Evolutionary conservation across 1,284 basidiomycete species (phyloP).

Genomic region (Salmacisia buchloeana): DNA sequence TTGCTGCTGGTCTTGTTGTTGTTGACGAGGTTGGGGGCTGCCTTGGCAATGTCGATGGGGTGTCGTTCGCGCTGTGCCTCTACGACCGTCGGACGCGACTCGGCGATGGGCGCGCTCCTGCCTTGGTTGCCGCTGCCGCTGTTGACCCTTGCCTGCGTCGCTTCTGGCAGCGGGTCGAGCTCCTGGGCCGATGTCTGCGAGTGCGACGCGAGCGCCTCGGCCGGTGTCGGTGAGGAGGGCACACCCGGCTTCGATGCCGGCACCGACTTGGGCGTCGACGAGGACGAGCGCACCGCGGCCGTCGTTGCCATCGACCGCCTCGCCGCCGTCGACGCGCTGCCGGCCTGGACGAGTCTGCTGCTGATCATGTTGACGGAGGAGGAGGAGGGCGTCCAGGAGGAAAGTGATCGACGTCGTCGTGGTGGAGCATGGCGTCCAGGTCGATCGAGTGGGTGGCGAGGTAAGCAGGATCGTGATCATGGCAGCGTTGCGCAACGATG

Average conservation of each 20-base stretch:
- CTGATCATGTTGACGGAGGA: too few relatives aligned
- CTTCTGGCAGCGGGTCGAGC: background rate
- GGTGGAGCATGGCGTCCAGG: too few relatives aligned
- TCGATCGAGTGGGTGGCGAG: too few relatives aligned
- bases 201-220: background rate
- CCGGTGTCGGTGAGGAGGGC: background rate
- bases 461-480: too few relatives aligned
- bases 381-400: too few relatives aligned
- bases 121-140: background rate
- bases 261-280: background rate
- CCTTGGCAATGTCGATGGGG: background rate
- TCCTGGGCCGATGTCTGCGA: background rate
- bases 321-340: too few relatives aligned
- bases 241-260: background rate
- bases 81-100: background rate
- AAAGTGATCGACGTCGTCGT: too few relatives aligned
- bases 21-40: background rate
- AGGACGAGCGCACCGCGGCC: too few relatives aligned
- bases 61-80: background rate
- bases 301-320: too few relatives aligned
- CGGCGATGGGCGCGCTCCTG: background rate
- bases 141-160: background rate
- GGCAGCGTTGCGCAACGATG: constrained; percentile 5
- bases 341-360: too few relatives aligned
- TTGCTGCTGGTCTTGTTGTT: background rate